A percentile compares a stretch with the other conserved stretches of the same genome.
phyloP scores from a whole-genome alignment of 495 filamentous ascomycete species.

The Penicillium coffeae region DNA sequence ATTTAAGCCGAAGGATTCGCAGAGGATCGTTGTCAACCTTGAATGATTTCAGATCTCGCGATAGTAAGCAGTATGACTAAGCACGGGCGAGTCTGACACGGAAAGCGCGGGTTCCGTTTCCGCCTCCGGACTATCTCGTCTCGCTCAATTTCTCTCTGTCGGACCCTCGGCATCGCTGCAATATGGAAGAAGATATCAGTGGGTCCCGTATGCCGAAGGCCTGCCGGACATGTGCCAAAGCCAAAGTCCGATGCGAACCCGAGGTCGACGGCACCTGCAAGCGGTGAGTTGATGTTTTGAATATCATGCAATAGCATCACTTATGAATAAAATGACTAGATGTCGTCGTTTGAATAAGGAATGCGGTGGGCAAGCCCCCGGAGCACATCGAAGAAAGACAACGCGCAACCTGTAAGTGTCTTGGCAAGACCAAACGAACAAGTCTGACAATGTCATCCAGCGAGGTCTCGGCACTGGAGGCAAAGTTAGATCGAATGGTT shows the following conservation, averaged over 20 bases:
- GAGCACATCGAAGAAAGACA: slow-evolving; percentile 14
- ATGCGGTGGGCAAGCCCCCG: slow-evolving; percentile 20
- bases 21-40: no score
- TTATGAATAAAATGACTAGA: slow-evolving; percentile 3
- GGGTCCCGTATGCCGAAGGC: slow-evolving; percentile 19
- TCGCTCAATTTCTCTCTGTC: no score
- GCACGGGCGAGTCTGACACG: no score
- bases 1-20: no score
- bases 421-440: no score
- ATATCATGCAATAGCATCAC: neutral
- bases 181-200: neutral
- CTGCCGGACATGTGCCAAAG: slow-evolving; percentile 25
- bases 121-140: no score
- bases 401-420: slow-evolving; percentile 10
- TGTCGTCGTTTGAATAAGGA: slow-evolving; percentile 24
- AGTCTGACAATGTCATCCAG: no score
- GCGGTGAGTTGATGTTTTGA: slow-evolving; percentile 11
- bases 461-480: slow-evolving; percentile 17
- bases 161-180: no score
- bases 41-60: no score
- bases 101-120: no score
- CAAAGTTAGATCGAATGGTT: slow-evolving; percentile 24
- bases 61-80: no score
- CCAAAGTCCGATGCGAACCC: slow-evolving; percentile 26
- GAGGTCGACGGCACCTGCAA: slow-evolving; percentile 17